Evolutionary conservation across 208 protist species (phyloP).

Genomic region (Leishmania aethiopica): DNA sequence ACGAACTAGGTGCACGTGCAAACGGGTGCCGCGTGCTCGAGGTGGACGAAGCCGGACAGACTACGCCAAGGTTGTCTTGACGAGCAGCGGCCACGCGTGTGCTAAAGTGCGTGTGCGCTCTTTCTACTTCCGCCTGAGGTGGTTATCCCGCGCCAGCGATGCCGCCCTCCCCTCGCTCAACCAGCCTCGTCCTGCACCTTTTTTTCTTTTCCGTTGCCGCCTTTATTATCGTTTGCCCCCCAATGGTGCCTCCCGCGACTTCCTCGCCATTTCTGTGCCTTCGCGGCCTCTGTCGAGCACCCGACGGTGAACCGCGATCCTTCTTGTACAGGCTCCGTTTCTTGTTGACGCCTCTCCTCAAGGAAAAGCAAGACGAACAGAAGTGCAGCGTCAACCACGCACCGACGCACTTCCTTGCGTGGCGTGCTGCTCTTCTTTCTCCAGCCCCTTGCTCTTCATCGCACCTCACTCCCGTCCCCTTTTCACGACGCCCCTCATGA

Average conservation of each 20-base stretch:
- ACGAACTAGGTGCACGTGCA: background rate
- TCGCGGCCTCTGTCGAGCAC: background rate
- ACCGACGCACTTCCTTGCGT: background rate
- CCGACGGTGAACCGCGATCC: background rate
- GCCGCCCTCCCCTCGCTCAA: background rate
- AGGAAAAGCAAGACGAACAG: background rate
- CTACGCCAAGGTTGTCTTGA: background rate
- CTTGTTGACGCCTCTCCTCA: background rate
- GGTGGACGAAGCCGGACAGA: background rate
- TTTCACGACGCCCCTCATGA: background rate
- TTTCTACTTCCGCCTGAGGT: background rate
- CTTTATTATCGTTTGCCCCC: background rate
- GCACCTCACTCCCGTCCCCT: background rate
- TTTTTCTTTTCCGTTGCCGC: background rate
- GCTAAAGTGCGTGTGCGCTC: background rate
- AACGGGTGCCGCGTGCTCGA: background rate
- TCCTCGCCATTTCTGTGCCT: background rate
- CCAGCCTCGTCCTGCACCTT: background rate
- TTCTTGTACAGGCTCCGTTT: background rate
- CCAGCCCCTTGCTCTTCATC: background rate
- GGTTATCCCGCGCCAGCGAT: background rate
- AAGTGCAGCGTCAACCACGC: background rate
- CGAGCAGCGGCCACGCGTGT: background rate
- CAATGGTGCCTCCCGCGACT: background rate
- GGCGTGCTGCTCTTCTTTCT: background rate